Evolutionary conservation across 441 rosid genomes (phyloP), one percentile per base, ranked within the genome.

Genomic region (Cnidoscolus chayamansa): DNA sequence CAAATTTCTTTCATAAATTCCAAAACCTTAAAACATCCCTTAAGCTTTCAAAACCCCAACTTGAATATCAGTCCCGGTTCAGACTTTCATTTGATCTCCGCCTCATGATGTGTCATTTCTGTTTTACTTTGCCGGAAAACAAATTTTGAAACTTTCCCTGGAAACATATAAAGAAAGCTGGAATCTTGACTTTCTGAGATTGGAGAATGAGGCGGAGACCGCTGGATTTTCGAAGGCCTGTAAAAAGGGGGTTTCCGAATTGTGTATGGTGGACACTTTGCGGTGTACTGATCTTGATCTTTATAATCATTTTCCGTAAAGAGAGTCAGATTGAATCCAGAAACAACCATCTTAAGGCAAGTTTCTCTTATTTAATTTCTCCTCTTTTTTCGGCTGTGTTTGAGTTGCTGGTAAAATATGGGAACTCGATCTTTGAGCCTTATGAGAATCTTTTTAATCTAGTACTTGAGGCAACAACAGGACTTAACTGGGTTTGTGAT

Each of bases 181-280:
- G 48, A 51, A 49, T 57, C 20, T 70, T 71, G 43, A 6, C 31
- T 49, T 12, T 54, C 25, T 43, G 62, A 35, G 67, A 19, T 60
- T 55, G 67, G 62, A 75, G 56, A 51, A 94, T 89, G 99, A 84
- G 93, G 88, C 81, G 97, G 75, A 85, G 98, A 74, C 90, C 84
- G n/a, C 73, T 77, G 70, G 92, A 89, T 54, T 87, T 84, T 77
- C 84, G 98, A 74, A 65, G 96, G 78, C 85, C 86, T n/a, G 89
- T 77, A 30, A 79, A 91, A 85, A 77, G 94, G 89, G 79, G 88
- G 82, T 73, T 84, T 70, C 82, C 98, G 7, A 90, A 84, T 78
- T 88, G 83, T 56, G 88, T 89, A 11, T 91, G 98, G 97, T 87
- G 89, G 92, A 79, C 90, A 2, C 74, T 89, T 47, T 87, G 80